Evolutionary conservation across 352 stramenopile genomes (phyloP).

Genomic region (Pythium biforme): DNA sequence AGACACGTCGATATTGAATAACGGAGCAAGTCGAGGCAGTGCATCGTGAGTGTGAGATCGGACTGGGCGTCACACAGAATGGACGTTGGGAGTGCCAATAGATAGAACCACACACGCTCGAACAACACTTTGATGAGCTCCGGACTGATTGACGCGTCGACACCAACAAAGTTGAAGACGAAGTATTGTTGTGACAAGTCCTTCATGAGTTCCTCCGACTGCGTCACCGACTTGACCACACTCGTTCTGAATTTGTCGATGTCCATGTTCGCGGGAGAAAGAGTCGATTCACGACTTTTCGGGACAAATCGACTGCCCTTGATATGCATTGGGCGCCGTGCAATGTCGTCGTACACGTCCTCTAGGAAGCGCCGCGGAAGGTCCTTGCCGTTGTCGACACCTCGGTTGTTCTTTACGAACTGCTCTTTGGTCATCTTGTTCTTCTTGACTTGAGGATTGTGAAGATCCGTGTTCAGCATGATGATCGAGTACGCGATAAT

Average conservation of each 20-base stretch:
- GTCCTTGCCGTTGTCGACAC: conserved; percentile 90
- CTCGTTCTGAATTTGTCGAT: conserved; percentile 76
- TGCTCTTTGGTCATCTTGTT: conserved; percentile 97
- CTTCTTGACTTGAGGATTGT: conserved; percentile 90
- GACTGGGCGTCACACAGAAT: conserved; percentile 80
- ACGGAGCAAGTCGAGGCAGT: conserved; percentile 78
- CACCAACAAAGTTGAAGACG: conserved; percentile 90
- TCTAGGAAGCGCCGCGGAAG: conserved; percentile 91
- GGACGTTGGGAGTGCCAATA: conserved; percentile 84
- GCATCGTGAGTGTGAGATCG: conserved; percentile 75
- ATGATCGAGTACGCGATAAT: conserved; percentile 92
- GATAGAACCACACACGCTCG: conserved; percentile 94
- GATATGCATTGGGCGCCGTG: conserved; percentile 91
- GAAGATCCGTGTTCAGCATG: conserved; percentile 89
- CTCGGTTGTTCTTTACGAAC: conserved; percentile 97
- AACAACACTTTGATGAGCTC: conserved; percentile 93
- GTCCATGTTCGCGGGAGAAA: conserved; percentile 52
- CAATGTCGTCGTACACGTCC: conserved; percentile 96
- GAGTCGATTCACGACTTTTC: conserved; percentile 42
- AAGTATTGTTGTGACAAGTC: conserved; percentile 76
- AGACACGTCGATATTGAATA: conserved; percentile 84
- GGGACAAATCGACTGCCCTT: conserved; percentile 65
- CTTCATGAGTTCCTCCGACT: conserved; percentile 86
- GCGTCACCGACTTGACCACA: conserved; percentile 68
- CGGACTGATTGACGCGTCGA: conserved; percentile 86